phyloP scores from a whole-genome alignment of 1,284 basidiomycete species.

The Puccinia polysora region DNA sequence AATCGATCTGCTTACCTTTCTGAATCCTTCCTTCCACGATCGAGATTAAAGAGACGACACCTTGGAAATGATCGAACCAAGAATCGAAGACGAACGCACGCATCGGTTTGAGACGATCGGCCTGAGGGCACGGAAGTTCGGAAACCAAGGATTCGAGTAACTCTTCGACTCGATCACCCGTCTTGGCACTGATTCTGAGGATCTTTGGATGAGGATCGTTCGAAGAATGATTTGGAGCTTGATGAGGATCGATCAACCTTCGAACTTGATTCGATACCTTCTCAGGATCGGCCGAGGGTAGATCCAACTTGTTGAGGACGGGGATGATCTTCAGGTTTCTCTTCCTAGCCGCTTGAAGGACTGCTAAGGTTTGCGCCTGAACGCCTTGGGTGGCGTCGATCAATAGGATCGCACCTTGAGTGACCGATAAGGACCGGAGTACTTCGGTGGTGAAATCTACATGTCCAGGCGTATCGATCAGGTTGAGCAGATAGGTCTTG shows the following conservation, averaged over 20 bases:
- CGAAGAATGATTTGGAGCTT: too few species aligned
- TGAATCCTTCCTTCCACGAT: slow-evolving; percentile 61
- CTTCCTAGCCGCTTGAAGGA: slow-evolving; percentile 81
- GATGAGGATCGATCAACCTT: slow-evolving; percentile 73
- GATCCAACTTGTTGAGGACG: slow-evolving; percentile 90
- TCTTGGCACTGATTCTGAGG: slow-evolving; percentile 83
- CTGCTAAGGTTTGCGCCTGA: slow-evolving; percentile 94
- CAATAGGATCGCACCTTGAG: slow-evolving; percentile 81
- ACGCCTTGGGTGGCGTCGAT: slow-evolving; percentile 97
- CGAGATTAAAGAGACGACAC: slow-evolving; percentile 86
- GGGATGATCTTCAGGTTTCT: slow-evolving; percentile 80
- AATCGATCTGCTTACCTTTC: too few species aligned
- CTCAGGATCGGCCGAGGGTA: slow-evolving; percentile 76
- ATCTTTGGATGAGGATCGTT: slow-evolving; percentile 54
- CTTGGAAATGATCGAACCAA: slow-evolving; percentile 93
- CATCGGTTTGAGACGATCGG: slow-evolving; percentile 56
- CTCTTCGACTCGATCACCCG: slow-evolving; percentile 69
- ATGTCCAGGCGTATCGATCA: slow-evolving; percentile 97
- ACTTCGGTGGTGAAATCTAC: slow-evolving; percentile 98
- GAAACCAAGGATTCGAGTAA: slow-evolving; percentile 77
- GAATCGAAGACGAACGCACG: slow-evolving; percentile 84
- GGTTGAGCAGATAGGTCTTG: slow-evolving; percentile 72
- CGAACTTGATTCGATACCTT: slow-evolving; percentile 74
- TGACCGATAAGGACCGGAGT: slow-evolving; percentile 82
- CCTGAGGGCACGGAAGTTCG: slow-evolving; percentile 70